These are phyloP conservation scores for Raddia distichophylla DNA, from an alignment of 176 grass and related monocot species.

Conservation along the genomic window DNA sequence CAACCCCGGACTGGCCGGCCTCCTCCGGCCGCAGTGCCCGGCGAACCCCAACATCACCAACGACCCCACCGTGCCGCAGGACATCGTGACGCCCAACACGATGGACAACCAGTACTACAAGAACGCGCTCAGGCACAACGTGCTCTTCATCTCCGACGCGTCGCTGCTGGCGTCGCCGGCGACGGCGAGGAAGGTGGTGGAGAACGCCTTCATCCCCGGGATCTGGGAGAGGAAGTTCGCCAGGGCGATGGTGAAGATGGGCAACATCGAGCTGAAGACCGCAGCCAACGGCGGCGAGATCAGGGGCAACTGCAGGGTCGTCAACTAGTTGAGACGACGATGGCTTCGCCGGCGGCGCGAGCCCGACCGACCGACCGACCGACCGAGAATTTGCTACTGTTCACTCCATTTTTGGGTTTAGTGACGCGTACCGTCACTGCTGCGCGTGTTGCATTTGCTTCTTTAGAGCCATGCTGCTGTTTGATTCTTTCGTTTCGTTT, in stretches of 20 bases:
- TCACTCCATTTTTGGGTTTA: background rate
- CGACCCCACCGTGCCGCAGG: conserved; percentile 41
- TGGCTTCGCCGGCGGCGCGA: background rate
- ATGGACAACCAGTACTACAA: conserved; percentile 57
- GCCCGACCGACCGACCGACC: background rate
- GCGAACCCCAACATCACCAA: conserved; percentile 3
- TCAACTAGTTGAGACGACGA: conserved; percentile 39
- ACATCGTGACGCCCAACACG: conserved; percentile 17
- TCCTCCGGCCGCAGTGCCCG: conserved; percentile 18
- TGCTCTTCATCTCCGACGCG: conserved; percentile 60
- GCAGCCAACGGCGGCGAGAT: conserved; percentile 44
- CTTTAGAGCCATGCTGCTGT: background rate
- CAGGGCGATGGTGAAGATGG: conserved; percentile 49
- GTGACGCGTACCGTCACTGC: background rate
- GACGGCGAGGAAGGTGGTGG: background rate
- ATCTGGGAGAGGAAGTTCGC: conserved; percentile 41
- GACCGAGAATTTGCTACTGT: background rate
- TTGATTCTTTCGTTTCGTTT: background rate
- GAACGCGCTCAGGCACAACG: background rate
- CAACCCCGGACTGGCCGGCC: background rate
- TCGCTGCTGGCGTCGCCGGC: background rate
- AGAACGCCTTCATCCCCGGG: background rate
- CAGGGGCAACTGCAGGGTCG: conserved; percentile 31
- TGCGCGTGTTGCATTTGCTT: background rate
- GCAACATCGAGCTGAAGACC: conserved; percentile 44